These are phyloP conservation scores for Nannizzia gypsea DNA, from an alignment of 2,329 filamentous ascomycete species.

Conservation along the genomic window DNA sequence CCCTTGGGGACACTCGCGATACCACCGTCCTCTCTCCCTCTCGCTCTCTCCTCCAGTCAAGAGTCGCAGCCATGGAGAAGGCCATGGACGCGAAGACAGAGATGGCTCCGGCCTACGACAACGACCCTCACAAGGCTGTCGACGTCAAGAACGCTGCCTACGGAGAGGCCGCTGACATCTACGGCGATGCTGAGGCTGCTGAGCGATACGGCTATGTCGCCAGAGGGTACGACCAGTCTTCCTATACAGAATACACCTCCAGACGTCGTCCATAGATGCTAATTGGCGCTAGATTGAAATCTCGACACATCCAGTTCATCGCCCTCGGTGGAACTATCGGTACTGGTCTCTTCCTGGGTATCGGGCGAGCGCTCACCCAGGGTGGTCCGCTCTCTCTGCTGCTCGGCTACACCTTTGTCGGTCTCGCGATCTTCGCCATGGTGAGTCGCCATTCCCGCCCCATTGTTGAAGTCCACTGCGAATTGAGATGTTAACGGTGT, in stretches of 20 bases:
- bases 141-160: constrained; percentile 24
- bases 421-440: constrained; percentile 36
- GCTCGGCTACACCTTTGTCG: constrained; percentile 42
- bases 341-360: constrained; percentile 45
- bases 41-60: neutral
- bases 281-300: constrained; percentile 29
- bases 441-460: constrained; percentile 16
- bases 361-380: constrained; percentile 41
- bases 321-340: constrained; percentile 48
- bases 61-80: constrained; percentile 3
- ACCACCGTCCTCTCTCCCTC: too few relatives aligned
- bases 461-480: neutral
- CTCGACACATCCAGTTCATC: constrained; percentile 48
- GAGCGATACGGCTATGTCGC: constrained; percentile 42
- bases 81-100: neutral
- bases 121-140: neutral
- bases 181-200: constrained; percentile 40
- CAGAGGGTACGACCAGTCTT: constrained; percentile 39
- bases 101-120: neutral
- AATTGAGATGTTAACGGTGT: neutral
- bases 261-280: too few relatives aligned
- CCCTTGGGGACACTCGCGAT: neutral
- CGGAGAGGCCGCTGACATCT: constrained; percentile 41
- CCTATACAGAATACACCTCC: too few relatives aligned
- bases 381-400: constrained; percentile 28